Conservation (phyloP, 2,329 filamentous ascomycete genomes). For the Colletotrichum acutatum region DNA sequence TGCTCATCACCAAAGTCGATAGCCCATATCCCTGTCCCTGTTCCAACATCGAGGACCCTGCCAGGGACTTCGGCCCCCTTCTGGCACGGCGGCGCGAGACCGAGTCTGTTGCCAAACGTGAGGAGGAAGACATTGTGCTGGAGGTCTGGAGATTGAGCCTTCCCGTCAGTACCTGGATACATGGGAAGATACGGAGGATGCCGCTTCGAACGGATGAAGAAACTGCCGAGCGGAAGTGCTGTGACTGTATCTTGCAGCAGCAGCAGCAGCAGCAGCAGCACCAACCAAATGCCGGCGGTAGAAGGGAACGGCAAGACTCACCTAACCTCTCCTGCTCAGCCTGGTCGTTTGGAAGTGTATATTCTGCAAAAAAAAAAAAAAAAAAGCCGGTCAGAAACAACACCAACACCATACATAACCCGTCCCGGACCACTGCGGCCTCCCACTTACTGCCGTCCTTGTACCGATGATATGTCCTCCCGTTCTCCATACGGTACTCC, state of each 20-base stretch:
- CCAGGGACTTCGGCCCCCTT: neutral
- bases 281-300: neutral
- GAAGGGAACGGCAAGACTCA: neutral
- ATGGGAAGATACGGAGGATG: neutral
- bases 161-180: neutral
- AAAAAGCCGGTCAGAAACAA: neutral
- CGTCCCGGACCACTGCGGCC: rapidly evolving
- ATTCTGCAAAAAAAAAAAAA: neutral
- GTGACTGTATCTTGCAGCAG: neutral
- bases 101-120: neutral
- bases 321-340: neutral
- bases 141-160: neutral
- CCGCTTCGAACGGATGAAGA: neutral
- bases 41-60: neutral
- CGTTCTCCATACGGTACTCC: neutral
- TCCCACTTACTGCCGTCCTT: neutral
- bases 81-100: neutral
- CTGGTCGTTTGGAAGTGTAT: neutral
- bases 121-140: neutral
- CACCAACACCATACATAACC: neutral
- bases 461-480: neutral
- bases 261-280: neutral
- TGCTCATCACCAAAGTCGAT: neutral
- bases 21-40: neutral
- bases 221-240: neutral